Evolutionary conservation across 2,329 filamentous ascomycete species (phyloP).

Genomic region (Scedosporium apiospermum): DNA sequence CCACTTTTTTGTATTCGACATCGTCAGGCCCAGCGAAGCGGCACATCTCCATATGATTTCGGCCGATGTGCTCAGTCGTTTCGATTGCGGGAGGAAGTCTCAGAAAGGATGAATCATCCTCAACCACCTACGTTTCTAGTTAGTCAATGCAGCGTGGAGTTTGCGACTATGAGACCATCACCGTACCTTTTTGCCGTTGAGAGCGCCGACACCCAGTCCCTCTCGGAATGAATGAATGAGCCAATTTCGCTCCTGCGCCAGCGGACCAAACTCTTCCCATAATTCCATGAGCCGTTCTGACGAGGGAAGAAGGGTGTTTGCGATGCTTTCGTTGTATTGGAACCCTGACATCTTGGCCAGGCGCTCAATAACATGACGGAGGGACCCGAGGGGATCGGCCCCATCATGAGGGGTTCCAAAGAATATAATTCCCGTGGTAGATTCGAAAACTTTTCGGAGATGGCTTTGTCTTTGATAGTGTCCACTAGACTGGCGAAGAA

Average conservation of each 20-base stretch:
- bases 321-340: background rate
- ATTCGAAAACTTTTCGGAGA: constrained; percentile 12
- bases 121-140: constrained; percentile 11
- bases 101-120: constrained; percentile 26
- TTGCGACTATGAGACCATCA: too few relatives aligned
- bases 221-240: background rate
- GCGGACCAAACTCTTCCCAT: background rate
- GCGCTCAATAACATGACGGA: constrained; percentile 13
- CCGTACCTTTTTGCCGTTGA: too few relatives aligned
- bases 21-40: constrained; percentile 20
- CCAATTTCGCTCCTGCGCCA: background rate
- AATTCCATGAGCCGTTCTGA: background rate
- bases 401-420: constrained; percentile 24
- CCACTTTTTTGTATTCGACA: constrained; percentile 21
- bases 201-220: background rate
- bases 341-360: background rate
- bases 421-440: constrained; percentile 20
- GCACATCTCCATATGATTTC: constrained; percentile 26
- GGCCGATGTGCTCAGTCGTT: constrained; percentile 20
- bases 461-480: background rate
- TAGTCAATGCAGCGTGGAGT: too few relatives aligned
- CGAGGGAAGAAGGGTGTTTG: background rate
- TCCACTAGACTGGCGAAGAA: background rate
- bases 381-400: constrained; percentile 13
- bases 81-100: constrained; percentile 18